Evolutionary conservation across 75 land plant genomes (phyloP).

Genomic region (Selaginella tamariscina): DNA sequence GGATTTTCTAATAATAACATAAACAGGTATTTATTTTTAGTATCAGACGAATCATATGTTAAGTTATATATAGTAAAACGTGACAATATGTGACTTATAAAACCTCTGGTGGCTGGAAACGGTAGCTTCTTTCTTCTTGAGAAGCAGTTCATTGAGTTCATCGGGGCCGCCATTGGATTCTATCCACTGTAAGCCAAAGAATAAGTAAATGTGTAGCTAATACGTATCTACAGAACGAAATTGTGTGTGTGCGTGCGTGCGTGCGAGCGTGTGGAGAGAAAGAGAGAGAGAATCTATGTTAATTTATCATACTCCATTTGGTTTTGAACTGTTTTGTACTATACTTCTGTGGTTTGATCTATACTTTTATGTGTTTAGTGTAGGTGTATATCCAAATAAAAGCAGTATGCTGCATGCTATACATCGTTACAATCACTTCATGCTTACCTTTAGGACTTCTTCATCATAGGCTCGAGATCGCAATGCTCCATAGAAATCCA

Average conservation of each 20-base stretch:
- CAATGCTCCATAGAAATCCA: slow-evolving; percentile 93
- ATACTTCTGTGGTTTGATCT: too few relatives aligned
- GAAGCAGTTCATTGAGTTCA: slow-evolving; percentile 45
- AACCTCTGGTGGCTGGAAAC: neutral
- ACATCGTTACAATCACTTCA: neutral
- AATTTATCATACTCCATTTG: neutral
- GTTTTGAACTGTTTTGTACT: neutral
- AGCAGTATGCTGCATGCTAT: neutral
- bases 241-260: too few relatives aligned
- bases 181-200: slow-evolving; percentile 53
- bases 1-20: too few relatives aligned
- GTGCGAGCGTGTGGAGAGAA: too few relatives aligned
- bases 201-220: too few relatives aligned
- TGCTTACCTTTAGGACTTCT: slow-evolving; percentile 47
- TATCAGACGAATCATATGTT: too few relatives aligned
- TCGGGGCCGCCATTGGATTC: slow-evolving; percentile 60
- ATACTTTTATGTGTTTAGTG: too few relatives aligned
- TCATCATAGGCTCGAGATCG: slow-evolving; percentile 77
- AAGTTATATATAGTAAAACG: too few relatives aligned
- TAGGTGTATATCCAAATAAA: too few relatives aligned
- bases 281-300: neutral
- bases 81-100: too few relatives aligned
- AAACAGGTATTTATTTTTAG: too few relatives aligned
- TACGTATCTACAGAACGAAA: too few relatives aligned
- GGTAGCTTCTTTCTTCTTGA: slow-evolving; percentile 31